Conservation (phyloP, 2,329 filamentous ascomycete genomes). For the Colletotrichum tabaci region DNA sequence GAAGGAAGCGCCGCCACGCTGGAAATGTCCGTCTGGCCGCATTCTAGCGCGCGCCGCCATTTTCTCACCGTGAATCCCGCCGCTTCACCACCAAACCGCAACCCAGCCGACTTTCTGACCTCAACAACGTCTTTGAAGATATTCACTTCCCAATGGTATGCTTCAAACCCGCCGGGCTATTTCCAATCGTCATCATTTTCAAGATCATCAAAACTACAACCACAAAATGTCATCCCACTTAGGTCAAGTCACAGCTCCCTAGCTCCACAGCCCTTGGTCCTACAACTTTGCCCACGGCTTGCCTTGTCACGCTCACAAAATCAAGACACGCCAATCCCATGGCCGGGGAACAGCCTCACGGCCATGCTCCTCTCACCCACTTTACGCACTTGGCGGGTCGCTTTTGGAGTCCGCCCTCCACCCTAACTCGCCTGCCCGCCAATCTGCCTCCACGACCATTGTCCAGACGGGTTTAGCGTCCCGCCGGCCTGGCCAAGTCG, state of each 20-base stretch:
- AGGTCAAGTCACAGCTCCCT: not conserved
- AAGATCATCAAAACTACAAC: not conserved
- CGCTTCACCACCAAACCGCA: not conserved
- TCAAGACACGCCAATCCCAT: slow-evolving; percentile 35
- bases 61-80: not conserved
- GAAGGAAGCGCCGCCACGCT: slow-evolving; percentile 27
- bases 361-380: slow-evolving; percentile 31
- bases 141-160: not conserved
- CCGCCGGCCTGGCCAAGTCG: slow-evolving; percentile 35
- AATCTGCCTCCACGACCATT: slow-evolving; percentile 35
- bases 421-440: slow-evolving; percentile 20
- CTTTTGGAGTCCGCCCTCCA: slow-evolving; percentile 31
- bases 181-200: not conserved
- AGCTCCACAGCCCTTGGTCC: slow-evolving; percentile 2
- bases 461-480: slow-evolving; percentile 36
- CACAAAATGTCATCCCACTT: not conserved
- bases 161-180: not conserved
- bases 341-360: slow-evolving; percentile 29
- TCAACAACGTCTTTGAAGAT: not conserved
- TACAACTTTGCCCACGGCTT: slow-evolving; percentile 28
- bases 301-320: slow-evolving; percentile 39
- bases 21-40: slow-evolving; percentile 23
- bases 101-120: slow-evolving; percentile 17
- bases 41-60: slow-evolving; percentile 12
- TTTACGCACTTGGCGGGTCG: slow-evolving; percentile 40